Percentiles rank a stretch among this genome's conserved stretches.
Evolutionary conservation across 2,329 filamentous ascomycete species (phyloP).

Genomic region (Dryadomyces quercus-mongolicae): DNA sequence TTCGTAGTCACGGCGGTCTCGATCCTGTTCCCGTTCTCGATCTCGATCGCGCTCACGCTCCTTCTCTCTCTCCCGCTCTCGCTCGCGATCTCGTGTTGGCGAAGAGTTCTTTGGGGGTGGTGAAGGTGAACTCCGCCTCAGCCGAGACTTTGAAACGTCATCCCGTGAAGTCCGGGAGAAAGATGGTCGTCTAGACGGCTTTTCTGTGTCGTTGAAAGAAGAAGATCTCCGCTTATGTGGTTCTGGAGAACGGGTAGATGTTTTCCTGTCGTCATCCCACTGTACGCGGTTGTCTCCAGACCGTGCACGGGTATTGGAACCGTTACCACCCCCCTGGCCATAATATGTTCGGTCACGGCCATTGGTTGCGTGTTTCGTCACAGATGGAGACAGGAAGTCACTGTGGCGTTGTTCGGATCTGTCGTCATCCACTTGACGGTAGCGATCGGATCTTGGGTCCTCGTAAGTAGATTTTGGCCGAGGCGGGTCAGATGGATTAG

Average conservation of each 20-base stretch:
- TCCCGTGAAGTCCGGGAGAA: conserved; percentile 9
- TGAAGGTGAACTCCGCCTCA: conserved; percentile 6
- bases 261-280: conserved; percentile 1
- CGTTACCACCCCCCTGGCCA: conserved; percentile 1
- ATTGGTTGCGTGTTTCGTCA: conserved; percentile 26
- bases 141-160: conserved; percentile 7
- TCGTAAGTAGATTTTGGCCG: conserved; percentile 23
- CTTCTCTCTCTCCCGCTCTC: conserved; percentile 2
- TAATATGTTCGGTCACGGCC: conserved; percentile 32
- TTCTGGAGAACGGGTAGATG: conserved; percentile 5
- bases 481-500: conserved; percentile 12
- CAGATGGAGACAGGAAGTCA: conserved; percentile 27
- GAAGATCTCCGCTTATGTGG: conserved; percentile 21
- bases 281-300: conserved; percentile 7
- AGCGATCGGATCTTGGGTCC: conserved; percentile 14
- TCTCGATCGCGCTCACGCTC: conserved; percentile 5
- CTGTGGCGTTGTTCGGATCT: conserved; percentile 16
- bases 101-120: conserved; percentile 15
- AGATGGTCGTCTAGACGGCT: conserved; percentile 6
- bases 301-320: conserved; percentile 3
- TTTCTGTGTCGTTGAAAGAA: conserved; percentile 13
- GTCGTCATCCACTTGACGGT: conserved; percentile 20
- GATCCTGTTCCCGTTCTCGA: background rate
- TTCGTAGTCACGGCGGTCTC: background rate
- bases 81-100: background rate